Conservation (phyloP, 140 eudicot genomes). For the Flaveria floridana region DNA sequence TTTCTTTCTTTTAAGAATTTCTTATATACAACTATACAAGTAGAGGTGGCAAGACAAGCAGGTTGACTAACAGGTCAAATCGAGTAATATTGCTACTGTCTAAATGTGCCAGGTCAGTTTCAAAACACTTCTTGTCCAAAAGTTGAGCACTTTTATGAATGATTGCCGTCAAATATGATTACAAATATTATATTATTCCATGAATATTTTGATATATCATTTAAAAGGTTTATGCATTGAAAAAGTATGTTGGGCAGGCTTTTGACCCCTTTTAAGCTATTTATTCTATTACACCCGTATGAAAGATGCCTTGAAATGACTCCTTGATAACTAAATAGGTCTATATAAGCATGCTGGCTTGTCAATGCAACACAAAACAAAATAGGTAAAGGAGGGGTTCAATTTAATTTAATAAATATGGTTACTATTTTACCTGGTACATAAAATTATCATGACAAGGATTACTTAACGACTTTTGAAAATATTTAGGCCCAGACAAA, state of each 20-base stretch:
- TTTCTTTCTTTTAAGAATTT: background rate
- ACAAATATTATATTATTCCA: constrained; percentile 3
- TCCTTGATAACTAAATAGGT: background rate
- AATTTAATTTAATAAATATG: background rate
- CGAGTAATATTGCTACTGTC: background rate
- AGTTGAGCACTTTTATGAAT: background rate
- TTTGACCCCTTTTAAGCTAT: background rate
- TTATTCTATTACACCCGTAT: background rate
- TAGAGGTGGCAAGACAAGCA: no score
- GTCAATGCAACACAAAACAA: background rate
- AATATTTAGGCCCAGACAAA: background rate
- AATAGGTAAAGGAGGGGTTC: background rate
- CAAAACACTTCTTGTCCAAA: constrained; percentile 5
- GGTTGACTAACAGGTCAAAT: background rate
- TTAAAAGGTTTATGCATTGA: background rate
- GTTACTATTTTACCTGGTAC: background rate
- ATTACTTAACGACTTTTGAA: background rate
- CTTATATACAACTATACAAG: no score
- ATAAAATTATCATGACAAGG: background rate
- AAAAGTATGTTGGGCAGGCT: background rate
- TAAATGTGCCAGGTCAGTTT: background rate
- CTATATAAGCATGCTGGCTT: background rate
- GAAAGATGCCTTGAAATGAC: background rate
- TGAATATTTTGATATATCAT: background rate
- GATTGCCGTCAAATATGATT: background rate